Evolutionary conservation across 2,329 filamentous ascomycete species (phyloP), one percentile per base, ranked within the genome.

Genomic region (Fusarium hainanense): DNA sequence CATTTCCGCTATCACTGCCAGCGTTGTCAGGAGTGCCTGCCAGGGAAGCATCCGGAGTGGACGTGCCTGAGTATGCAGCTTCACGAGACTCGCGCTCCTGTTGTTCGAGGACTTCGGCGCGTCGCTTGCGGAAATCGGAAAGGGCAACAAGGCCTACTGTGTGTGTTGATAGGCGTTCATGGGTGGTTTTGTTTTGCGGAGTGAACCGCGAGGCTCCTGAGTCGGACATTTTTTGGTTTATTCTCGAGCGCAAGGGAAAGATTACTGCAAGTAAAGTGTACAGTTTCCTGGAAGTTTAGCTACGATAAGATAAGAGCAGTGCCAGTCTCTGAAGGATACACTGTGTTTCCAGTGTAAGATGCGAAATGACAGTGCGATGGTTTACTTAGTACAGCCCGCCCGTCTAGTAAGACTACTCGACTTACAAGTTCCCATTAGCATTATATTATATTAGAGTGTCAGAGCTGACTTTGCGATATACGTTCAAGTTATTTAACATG

Each of bases 111-210:
- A 94, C 93, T 80, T 98, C 93, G 73, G 94, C 94, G 80, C 95
- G 93, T 63, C 96, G 90, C 83, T 99, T 98, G 80, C 95, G 93
- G 80, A 97, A 98, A 78, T 98, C 96, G 70, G 93, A 93, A 44
- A 98, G 90, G 61, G 93, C 89, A 55, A 98, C 95, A 4, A 99
- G 90, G 42, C 96, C 96, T 71, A 98, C 94, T 0, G 93, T 97
- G 76, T 93, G 90, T 56, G 89, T 93, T 64, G 95, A 95, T 49
- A 97, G 86, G 16, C 93, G 85, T 76, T 97, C 91, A 79, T 95
- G 89, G 2, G 93, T 92, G 2, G 92, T 92, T 72, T 91, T 86
- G 68, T 90, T 90, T 76, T 94, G 92, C 43, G 90, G 85, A 3
- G 90, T 90, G 80, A 97, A 97, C 66, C 91, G 89, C 59, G 87